Base-by-base conservation (phyloP, 2,329 filamentous ascomycete genomes). In the Botrytis tulipae region DNA sequence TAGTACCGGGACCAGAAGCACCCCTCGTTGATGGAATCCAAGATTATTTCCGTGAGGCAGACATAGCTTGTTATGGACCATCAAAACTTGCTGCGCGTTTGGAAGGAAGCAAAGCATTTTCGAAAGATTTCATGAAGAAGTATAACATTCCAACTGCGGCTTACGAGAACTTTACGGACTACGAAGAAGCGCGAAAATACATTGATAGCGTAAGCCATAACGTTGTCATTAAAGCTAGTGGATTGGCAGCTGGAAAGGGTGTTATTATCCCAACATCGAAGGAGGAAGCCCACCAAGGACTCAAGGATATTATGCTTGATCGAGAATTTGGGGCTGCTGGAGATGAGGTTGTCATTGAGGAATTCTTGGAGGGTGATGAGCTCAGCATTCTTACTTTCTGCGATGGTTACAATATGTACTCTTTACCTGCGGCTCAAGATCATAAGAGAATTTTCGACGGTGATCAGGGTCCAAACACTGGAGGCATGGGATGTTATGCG, bases 401-500 rank as follows among this genome's bases (percentile, higher is more conserved):
- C 80, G 96, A 99, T 81, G 96, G 96, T 70, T 92, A 92, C 81
- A 92, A 91, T 1, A 92, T 97, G 81, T 88, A 89, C 80, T 94
- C 92, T 14, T 86, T 98, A 16, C 95, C 95, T 8, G 92, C 96
- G 1, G 95, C 95, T 2, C 96, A 99, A 83, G 96, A 98, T 82
- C 96, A 99, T 86, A 98, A 99, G 87, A 90, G 94, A 75, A 94
- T 97, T 76, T 93, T 92, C 71, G 96, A 99, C 80, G 93, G 93
- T 72, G 95, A 98, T 81, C 87, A 89, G 68, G 96, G 96, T 1
- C 93, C 94, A 54, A 98, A 98, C 84, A 98, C 96, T 3, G 96
- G 95, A 74, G 96, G 96, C 59, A 98, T 98, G 96, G 96, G 96
- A 70, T 97, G 94, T 81, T 98, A 98, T 83, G 94, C 95, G 25